Evolutionary conservation across 2,329 filamentous ascomycete species (phyloP).

Genomic region (Diaporthe eres): DNA sequence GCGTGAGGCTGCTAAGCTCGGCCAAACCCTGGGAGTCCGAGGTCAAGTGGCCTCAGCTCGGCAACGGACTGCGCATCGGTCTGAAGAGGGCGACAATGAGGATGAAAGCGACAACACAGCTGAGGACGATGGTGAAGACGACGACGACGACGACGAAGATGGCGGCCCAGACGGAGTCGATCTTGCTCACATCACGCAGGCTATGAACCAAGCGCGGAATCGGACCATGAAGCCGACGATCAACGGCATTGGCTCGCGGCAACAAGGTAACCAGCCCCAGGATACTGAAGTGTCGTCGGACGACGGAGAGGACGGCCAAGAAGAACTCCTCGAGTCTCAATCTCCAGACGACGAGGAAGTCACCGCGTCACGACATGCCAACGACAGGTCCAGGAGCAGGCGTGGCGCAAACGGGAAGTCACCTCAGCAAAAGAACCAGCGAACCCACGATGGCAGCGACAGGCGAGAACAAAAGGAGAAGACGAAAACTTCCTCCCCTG

Average conservation of each 20-base stretch:
- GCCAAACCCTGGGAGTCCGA: not conserved
- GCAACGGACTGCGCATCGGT: not conserved
- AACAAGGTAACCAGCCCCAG: not conserved
- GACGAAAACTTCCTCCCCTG: not conserved
- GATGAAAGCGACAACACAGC: not conserved
- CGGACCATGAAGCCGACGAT: slow-evolving; percentile 8
- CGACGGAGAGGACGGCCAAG: not conserved
- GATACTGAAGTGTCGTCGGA: not conserved
- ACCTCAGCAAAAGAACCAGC: not conserved
- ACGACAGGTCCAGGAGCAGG: not conserved
- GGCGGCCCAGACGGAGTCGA: not conserved
- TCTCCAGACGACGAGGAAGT: not conserved
- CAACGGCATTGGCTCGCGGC: slow-evolving; percentile 21
- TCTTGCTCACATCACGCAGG: slow-evolving; percentile 20
- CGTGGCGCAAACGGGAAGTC: not conserved
- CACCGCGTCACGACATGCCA: not conserved
- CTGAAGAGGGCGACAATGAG: not conserved
- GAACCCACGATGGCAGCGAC: not conserved
- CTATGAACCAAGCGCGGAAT: slow-evolving; percentile 33
- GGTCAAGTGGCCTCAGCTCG: not conserved
- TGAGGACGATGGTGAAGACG: slow-evolving; percentile 18
- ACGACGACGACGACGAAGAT: slow-evolving; percentile 31
- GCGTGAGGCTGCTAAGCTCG: not conserved
- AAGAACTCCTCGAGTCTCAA: not conserved
- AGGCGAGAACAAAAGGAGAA: not conserved